Base-by-base conservation (phyloP, 163 green algal species). In the Chlorella variabilis region DNA sequence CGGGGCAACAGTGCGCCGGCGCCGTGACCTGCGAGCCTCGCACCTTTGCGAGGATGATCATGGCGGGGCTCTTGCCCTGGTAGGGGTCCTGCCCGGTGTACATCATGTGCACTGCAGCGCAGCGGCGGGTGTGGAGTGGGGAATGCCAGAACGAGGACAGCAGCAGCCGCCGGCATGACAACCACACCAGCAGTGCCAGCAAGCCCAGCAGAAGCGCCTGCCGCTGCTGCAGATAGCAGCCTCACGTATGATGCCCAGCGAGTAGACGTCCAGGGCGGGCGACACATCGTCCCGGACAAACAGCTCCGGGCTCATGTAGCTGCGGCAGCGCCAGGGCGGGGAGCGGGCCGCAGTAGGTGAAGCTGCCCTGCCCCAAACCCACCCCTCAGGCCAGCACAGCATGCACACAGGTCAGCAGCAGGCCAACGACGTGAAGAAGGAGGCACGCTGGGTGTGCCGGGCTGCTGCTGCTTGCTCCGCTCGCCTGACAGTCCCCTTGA, bases 281-380 rank as follows among this genome's bases (percentile, higher is more conserved):
- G 68, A 79, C 49, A 84, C 56, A n/a, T 75, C 41, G 68, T 73
- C 51, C 6, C 54, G 51, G 33, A 49, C 51, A 9, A 84, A 78
- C 39, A 78, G 48, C 78, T 84, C 78, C 18, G 78, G 78, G 56
- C 63, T 73, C 78, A 84, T 84, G 78, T 77, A 84, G 59, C 70
- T 77, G 70, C 70, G 34, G 66, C 38, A 15, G 33, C 51, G 5
- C 51, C 4, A 13, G 66, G 38, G 21, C 11, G 62, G 61, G n/a
- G 6, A n/a, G 61, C 13, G 29, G 61, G 1, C 2, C 29, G 8
- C 4, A 21, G 29, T 13, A n/a, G 13, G 31, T n/a, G n/a, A n/a
- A n/a, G n/a, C n/a, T n/a, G n/a, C n/a, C n/a, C n/a, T 21, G 49
- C 3, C 11, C 11, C 11, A 15, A 56, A 29, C 49, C 49, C 9